Base-by-base conservation (phyloP, 2,329 filamentous ascomycete species). In the Aspergillus brunneoviolaceus region DNA sequence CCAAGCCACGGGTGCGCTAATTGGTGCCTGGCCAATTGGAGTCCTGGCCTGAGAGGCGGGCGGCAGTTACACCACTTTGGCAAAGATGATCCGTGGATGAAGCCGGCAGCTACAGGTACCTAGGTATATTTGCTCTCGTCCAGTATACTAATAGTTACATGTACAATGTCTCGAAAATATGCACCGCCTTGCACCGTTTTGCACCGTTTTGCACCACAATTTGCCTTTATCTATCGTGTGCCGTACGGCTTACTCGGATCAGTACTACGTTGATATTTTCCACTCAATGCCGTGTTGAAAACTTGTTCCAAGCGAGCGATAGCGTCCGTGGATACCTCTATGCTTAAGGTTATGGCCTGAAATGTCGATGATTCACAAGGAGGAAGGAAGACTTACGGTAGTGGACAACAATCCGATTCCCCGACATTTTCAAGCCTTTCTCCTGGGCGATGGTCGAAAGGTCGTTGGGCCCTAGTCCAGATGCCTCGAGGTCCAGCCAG, bases 401-500 rank as follows among this genome's bases (percentile, higher is more conserved):
- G 74, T 91, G 89, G 21, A 89, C 79, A 2, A 91, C 88, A 55
- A 91, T 71, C 59, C 89, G 78, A 3, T 83, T 84, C 33, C 85
- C 84, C 10, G 79, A 66, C 14, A 88, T 70, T 63, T 78, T 82
- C 58, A 91, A 66, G 0, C 87, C 87, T 57, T 84, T 81, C 67
- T 84, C 81, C 62, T 83, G 75, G 2, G 81, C 86, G 42, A 84
- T 74, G 59, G 80, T 78, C 10, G 84, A 80, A 61, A 87, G 84
- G 47, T 83, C 79, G 55, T 83, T 80, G 4, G 72, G 72, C 3
- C 79, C 77, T 33, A 88, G 72, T 0, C 85, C 84, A 11, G 85
- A 83, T 1, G 82, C 82, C 31, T 86, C 83, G 16, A 95, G 78
- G 73, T 96, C 88, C 60, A 96, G 70, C 91, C 91, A 96, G 35